A percentile compares a stretch with the other conserved stretches of the same genome.
These are phyloP conservation scores for Sindora glabra DNA, from an alignment of 306 rosid species.

Conservation along the genomic window DNA sequence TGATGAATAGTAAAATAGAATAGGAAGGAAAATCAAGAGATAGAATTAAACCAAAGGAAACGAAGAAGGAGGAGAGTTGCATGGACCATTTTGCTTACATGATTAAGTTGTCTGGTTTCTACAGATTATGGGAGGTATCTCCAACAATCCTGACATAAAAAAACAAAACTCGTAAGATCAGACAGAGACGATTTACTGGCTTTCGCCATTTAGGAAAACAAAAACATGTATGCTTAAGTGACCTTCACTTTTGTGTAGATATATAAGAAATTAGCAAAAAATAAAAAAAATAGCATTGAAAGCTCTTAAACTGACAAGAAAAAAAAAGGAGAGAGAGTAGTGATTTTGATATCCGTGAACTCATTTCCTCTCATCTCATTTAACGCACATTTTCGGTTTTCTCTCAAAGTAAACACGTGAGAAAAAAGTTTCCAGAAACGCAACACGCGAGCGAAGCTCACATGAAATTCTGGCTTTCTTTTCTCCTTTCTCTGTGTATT, in stretches of 20 bases:
- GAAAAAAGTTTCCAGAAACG: background rate
- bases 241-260: no score
- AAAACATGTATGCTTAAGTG: no score
- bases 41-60: background rate
- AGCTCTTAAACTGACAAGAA: background rate
- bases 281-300: background rate
- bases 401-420: background rate
- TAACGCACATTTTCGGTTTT: background rate
- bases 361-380: background rate
- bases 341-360: background rate
- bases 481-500: background rate
- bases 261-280: background rate
- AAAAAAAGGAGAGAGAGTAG: background rate
- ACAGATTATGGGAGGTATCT: background rate
- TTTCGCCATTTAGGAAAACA: no score
- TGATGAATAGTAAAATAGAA: background rate
- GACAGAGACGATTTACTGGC: background rate
- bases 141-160: slow-evolving; percentile 5
- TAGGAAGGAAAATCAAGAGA: background rate
- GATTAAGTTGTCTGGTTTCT: background rate
- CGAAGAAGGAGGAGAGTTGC: no score
- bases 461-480: slow-evolving; percentile 14
- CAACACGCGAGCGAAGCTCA: slow-evolving; percentile 1
- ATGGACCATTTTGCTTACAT: background rate
- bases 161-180: background rate